Evolutionary conservation across 2,329 filamentous ascomycete species (phyloP).

Genomic region (Colletotrichum theobromicola): DNA sequence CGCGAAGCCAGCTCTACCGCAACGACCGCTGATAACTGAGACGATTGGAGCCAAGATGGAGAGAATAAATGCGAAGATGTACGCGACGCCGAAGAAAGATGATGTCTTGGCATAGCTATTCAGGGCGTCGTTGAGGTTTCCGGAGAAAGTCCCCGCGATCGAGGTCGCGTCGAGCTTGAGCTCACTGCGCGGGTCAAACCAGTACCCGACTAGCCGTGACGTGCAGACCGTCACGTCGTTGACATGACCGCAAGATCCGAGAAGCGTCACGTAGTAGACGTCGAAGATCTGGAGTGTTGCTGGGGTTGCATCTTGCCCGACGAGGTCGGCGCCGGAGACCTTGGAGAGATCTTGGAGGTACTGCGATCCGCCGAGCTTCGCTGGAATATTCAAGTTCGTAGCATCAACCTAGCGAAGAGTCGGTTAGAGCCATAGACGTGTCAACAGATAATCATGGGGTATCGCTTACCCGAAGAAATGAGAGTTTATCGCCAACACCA

Average conservation of each 20-base stretch:
- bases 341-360: slow-evolving; percentile 36
- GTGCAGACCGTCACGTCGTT: slow-evolving; percentile 29
- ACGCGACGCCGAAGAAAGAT: slow-evolving; percentile 31
- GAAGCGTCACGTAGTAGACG: slow-evolving; percentile 34
- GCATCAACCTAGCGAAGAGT: slow-evolving; percentile 31
- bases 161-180: slow-evolving; percentile 33
- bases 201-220: slow-evolving; percentile 30
- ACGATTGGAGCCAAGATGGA: slow-evolving; percentile 26
- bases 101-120: slow-evolving; percentile 29
- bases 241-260: slow-evolving; percentile 35
- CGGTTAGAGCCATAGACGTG: neutral
- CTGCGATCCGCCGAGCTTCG: slow-evolving; percentile 33
- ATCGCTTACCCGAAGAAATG: slow-evolving; percentile 36
- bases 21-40: slow-evolving; percentile 24
- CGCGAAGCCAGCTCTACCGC: slow-evolving; percentile 14
- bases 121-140: slow-evolving; percentile 27
- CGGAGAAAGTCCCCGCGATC: slow-evolving; percentile 22
- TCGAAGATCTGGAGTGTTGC: slow-evolving; percentile 30
- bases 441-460: neutral
- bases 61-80: slow-evolving; percentile 31
- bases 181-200: slow-evolving; percentile 34
- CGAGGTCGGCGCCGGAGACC: slow-evolving; percentile 34
- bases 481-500: slow-evolving; percentile 26
- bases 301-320: slow-evolving; percentile 31
- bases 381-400: slow-evolving; percentile 29